Base-by-base conservation (phyloP, 495 filamentous ascomycete genomes). In the Tuber borchii region DNA sequence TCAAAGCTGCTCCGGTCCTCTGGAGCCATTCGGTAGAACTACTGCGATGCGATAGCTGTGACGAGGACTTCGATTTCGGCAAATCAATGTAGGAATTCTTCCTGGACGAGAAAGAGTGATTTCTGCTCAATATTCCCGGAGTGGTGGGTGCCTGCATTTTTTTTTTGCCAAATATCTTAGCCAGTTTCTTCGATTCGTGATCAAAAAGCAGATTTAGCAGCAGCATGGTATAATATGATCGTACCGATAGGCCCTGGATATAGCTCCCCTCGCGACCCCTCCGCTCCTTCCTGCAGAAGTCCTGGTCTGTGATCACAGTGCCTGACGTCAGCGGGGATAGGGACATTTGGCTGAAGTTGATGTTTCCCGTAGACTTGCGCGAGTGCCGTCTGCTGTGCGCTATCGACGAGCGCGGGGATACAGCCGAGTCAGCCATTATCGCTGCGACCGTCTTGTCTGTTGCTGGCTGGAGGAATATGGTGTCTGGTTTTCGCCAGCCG, bases 21-120 rank as follows among this genome's bases (percentile, higher is more conserved):
- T 92, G 87, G 75, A 95, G 87, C 91, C 92, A 94, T 85, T 93
- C 91, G 34, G 87, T 87, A 73, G 91, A 88, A 48, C 81, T 83
- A 76, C 85, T 81, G 75, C 82, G 77, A 72, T 45, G 42, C 65
- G 70, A 56, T 69, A 82, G 45, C 40, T 74, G 69, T 40, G 80
- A 77, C 20, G 74, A 75, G 14, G 80, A 81, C 70, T 81, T 83
- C 7, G 77, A 78, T 69, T 82, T 81, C 22, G 79, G 74, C 34
- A 83, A 77, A 46, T 83, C 82, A 26, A 81, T 75, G 45, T 76
- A 74, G 37, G 85, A 84, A 73, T 77, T 65, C n/a, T 79, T 79
- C 39, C 82, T 78, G 39, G 75, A 73, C 69, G 48, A 76, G 71
- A 76, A 76, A 22, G 88, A 88, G 69, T 86, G 86, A 39, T 73